Evolutionary conservation across 768 basidiomycete species (phyloP).

Genomic region (Phanerochaete carnosa): DNA sequence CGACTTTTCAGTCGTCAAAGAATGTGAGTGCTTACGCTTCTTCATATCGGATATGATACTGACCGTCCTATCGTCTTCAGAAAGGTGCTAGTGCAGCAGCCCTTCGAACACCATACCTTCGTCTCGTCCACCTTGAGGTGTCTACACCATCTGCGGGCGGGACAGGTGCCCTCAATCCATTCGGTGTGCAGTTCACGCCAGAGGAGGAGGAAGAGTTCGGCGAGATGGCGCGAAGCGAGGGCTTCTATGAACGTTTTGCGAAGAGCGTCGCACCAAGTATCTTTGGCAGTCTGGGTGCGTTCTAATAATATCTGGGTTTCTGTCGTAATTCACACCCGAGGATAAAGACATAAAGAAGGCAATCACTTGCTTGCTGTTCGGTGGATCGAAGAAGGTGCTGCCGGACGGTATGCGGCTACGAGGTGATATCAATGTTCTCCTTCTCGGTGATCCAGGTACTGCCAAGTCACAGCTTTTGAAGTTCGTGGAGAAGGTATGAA

Average conservation of each 20-base stretch:
- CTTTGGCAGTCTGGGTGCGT: conserved; percentile 85
- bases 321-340: not conserved
- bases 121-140: conserved; percentile 87
- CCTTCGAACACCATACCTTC: conserved; percentile 90
- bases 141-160: conserved; percentile 74
- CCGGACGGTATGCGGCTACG: conserved; percentile 97
- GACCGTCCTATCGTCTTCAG: conserved; percentile 30
- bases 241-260: conserved; percentile 91
- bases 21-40: conserved; percentile 47
- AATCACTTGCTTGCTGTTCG: conserved; percentile 92
- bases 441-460: conserved; percentile 97
- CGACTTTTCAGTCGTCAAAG: conserved; percentile 89
- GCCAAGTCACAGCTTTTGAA: conserved; percentile 98
- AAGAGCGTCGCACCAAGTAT: conserved; percentile 96
- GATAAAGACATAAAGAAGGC: conserved; percentile 93
- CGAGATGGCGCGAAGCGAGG: conserved; percentile 84
- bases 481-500: conserved; percentile 88
- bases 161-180: conserved; percentile 73
- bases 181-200: conserved; percentile 85
- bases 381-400: conserved; percentile 94
- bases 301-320: not conserved
- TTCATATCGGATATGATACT: not conserved
- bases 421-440: conserved; percentile 95
- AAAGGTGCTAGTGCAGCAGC: conserved; percentile 84
- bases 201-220: conserved; percentile 98